phyloP scores from a whole-genome alignment of 2,329 filamentous ascomycete species.

The Phialemonium atrogriseum region DNA sequence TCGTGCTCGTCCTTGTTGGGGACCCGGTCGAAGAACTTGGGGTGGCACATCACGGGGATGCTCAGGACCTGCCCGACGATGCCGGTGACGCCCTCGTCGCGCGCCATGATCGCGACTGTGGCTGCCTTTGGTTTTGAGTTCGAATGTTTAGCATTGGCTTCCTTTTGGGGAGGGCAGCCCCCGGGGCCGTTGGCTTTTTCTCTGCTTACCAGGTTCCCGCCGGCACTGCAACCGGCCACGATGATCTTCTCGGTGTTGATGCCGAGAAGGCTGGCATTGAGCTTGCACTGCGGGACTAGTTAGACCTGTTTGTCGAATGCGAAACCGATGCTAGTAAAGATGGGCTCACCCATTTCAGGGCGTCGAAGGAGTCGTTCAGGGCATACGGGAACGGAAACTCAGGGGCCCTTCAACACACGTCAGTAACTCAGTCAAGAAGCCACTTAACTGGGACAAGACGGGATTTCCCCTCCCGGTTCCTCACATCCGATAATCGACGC shows the following conservation, averaged over 20 bases:
- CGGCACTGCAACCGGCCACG: constrained; percentile 39
- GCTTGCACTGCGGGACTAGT: constrained; percentile 30
- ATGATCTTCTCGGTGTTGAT: constrained; percentile 28
- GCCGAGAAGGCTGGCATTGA: constrained; percentile 31
- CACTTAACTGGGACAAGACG: neutral
- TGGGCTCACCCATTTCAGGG: constrained; percentile 29
- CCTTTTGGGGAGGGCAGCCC: too few species aligned
- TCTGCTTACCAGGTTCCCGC: constrained; percentile 33
- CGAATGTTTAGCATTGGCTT: too few species aligned
- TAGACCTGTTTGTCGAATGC: too few species aligned
- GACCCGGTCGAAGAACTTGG: constrained; percentile 21
- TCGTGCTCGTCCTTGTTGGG: constrained; percentile 24
- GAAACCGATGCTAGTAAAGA: too few species aligned
- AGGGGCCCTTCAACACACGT: constrained; percentile 34
- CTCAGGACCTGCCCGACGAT: constrained; percentile 24
- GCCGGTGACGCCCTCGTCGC: constrained; percentile 21
- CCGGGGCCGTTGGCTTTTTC: too few species aligned
- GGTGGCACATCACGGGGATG: constrained; percentile 27
- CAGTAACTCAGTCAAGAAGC: too few species aligned
- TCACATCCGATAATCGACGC: constrained; percentile 28
- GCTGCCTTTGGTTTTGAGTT: too few species aligned
- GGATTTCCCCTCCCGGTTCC: constrained; percentile 3
- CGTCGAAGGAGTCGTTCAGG: constrained; percentile 42
- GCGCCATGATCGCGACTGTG: constrained; percentile 17
- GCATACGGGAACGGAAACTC: constrained; percentile 41